A percentile compares a stretch with the other conserved stretches of the same genome.
These are phyloP conservation scores for Talaromyces stipitatus DNA, from an alignment of 495 filamentous ascomycete genomes.

Conservation along the genomic window DNA sequence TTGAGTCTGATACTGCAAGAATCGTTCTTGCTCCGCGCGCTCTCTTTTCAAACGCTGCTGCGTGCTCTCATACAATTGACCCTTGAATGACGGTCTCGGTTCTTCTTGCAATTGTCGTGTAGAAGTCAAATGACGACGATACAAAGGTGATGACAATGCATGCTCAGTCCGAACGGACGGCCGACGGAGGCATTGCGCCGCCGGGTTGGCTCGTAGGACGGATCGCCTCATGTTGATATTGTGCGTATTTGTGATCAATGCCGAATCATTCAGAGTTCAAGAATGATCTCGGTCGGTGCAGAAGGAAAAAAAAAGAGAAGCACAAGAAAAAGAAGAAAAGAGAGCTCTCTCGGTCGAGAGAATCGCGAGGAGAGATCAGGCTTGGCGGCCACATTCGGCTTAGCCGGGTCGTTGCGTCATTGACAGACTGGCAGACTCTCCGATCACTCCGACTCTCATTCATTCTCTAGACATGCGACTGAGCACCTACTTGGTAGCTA, in stretches of 20 bases:
- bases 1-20: conserved; percentile 48
- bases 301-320: background rate
- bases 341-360: background rate
- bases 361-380: background rate
- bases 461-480: too few relatives aligned
- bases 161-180: background rate
- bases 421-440: too few relatives aligned
- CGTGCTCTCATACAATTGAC: conserved; percentile 83
- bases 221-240: background rate
- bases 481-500: too few relatives aligned
- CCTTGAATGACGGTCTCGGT: conserved; percentile 54
- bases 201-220: background rate
- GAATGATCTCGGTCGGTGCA: background rate
- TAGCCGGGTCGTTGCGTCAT: background rate
- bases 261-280: background rate
- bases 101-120: conserved; percentile 1
- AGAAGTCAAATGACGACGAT: background rate
- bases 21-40: conserved; percentile 58
- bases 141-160: background rate
- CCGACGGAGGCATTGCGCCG: background rate
- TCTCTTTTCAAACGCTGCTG: conserved; percentile 67
- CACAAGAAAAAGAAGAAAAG: too few relatives aligned
- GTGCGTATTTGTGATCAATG: background rate
- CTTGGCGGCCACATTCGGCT: background rate
- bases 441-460: too few relatives aligned